These are phyloP conservation scores for Triadica sebifera DNA, from an alignment of 345 rosid species.

Conservation along the genomic window DNA sequence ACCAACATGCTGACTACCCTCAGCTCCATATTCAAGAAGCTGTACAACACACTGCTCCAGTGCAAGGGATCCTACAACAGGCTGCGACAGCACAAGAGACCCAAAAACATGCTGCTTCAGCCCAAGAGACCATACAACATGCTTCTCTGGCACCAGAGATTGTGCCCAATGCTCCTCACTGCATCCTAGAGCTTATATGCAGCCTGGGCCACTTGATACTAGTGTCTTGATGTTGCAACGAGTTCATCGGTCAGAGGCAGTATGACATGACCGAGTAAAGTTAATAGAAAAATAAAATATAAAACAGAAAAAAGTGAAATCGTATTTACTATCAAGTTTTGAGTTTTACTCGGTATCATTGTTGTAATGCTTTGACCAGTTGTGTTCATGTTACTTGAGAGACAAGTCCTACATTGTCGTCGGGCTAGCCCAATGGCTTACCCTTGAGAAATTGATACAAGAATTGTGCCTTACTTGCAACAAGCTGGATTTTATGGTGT, in stretches of 20 bases:
- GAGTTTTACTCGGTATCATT: not conserved
- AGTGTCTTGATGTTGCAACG: not conserved
- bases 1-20: not conserved
- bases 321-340: not conserved
- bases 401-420: not conserved
- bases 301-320: too few species aligned
- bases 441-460: not conserved
- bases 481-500: constrained; percentile 14
- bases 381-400: not conserved
- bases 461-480: constrained; percentile 6
- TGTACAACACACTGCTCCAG: not conserved
- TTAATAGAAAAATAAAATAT: not conserved
- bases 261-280: not conserved
- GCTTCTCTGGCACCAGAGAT: not conserved
- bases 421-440: not conserved
- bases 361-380: not conserved
- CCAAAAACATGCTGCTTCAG: not conserved
- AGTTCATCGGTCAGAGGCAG: constrained; percentile 2
- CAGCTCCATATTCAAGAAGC: not conserved
- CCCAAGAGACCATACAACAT: not conserved
- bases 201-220: not conserved
- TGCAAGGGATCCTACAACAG: not conserved
- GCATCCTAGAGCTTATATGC: not conserved
- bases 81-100: not conserved
- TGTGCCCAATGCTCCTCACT: not conserved